Evolutionary conservation across 1,284 basidiomycete genomes (phyloP), one percentile per base, ranked within the genome.

Genomic region (Trametes polyzona): DNA sequence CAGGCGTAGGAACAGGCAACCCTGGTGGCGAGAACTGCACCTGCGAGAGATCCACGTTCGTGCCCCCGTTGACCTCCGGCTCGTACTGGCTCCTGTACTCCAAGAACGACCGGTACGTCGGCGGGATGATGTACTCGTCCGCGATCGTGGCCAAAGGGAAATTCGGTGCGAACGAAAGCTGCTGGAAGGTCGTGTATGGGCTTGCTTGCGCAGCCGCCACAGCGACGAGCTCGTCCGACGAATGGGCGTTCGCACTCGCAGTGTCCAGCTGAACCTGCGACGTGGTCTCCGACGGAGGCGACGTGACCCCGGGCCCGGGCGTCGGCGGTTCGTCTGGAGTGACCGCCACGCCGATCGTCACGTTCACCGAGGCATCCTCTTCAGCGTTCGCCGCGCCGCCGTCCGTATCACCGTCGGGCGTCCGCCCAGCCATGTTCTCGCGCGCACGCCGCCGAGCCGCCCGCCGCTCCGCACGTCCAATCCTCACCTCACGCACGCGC

Each of bases 171-270:
- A 92, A 94, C 5, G 79, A 80, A 6, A 95, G 76, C 73, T 95
- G 92, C 68, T 94, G 93, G 75, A 95, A 94, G 3, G 91, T 94
- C 12, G 90, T 92, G 69, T 94, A 95, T 27, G 91, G 85, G 23
- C 90, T 88, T 72, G 86, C 82, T 55, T 87, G 85, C 9, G 87
- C 81, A 5, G 85, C 83, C 26, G 86, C 83, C 5, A 90, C 73
- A 9, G 86, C 78, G 1, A 86, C 70, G n/a, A 90, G 71, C 67
- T 93, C 91, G 51, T 92, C 90, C 0, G 82, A 65, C 4, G 69
- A 62, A 39, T 58, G 69, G 52, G 70, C 66, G 5, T 71, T 66
- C 30, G 63, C 54, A n/a, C 42, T 55, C 30, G 57, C 47, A 23
- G 63, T 48, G 11, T 67, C 63, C 47, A 59, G 41, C 21, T 64